These are phyloP conservation scores for Oryza meridionalis DNA, from an alignment of 176 grass and related monocot genomes.

Conservation along the genomic window DNA sequence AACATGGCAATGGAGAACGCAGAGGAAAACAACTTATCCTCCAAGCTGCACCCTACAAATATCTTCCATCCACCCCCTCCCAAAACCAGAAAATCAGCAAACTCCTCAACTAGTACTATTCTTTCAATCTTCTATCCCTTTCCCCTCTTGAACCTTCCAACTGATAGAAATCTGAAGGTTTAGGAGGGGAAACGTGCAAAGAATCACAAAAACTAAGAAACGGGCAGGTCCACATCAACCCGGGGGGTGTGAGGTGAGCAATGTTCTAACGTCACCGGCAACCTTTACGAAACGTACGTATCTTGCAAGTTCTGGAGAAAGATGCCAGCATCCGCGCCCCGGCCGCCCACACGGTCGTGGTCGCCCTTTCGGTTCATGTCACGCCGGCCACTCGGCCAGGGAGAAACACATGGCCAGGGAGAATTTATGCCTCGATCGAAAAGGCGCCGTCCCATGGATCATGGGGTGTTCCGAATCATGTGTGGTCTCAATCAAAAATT, in stretches of 20 bases:
- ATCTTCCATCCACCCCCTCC: conserved; percentile 22
- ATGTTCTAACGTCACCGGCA: conserved; percentile 23
- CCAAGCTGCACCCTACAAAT: not conserved
- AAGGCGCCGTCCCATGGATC: no score
- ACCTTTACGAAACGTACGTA: conserved; percentile 53
- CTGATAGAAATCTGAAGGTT: not conserved
- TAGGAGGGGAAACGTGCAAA: conserved; percentile 13
- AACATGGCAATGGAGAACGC: conserved; percentile 38
- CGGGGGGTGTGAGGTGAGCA: conserved; percentile 20
- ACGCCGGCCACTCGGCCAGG: not conserved
- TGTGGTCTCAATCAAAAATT: no score
- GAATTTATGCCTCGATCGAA: conserved; percentile 10
- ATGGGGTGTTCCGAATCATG: no score
- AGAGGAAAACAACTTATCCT: not conserved
- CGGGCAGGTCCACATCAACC: conserved; percentile 31
- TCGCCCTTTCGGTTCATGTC: not conserved
- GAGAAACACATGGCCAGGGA: conserved; percentile 45
- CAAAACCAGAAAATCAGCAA: not conserved
- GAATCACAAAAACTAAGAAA: not conserved
- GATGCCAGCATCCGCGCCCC: conserved; percentile 39
- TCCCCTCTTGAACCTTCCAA: not conserved
- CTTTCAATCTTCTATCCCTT: not conserved
- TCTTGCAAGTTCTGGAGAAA: conserved; percentile 49
- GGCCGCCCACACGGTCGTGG: conserved; percentile 31
- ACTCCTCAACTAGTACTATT: not conserved